Percentiles rank a stretch among this genome's conserved stretches.
Conservation (phyloP, 768 basidiomycete species). For the Macrocybe gigantea region DNA sequence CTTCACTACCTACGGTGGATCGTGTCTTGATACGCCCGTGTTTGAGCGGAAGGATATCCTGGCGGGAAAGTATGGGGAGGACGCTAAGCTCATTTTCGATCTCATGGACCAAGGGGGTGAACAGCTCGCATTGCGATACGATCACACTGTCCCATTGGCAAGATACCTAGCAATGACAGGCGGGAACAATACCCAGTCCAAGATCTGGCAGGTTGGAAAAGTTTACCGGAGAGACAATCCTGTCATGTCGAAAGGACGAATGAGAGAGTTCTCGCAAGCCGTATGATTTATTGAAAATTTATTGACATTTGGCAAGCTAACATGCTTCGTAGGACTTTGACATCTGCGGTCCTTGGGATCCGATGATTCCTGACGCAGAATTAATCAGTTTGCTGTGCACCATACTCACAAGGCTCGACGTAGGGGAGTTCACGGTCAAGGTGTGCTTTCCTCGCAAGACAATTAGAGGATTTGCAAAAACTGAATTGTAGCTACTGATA, state of each 20-base stretch:
- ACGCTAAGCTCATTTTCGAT: slow-evolving; percentile 96
- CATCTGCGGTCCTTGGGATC: slow-evolving; percentile 86
- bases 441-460: slow-evolving; percentile 25
- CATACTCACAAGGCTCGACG: slow-evolving; percentile 74
- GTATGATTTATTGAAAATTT: slow-evolving; percentile 32
- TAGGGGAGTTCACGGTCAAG: slow-evolving; percentile 95
- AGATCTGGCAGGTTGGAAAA: slow-evolving; percentile 98
- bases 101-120: slow-evolving; percentile 97
- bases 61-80: slow-evolving; percentile 96
- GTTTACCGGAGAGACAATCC: slow-evolving; percentile 96
- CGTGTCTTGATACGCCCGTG: slow-evolving; percentile 94
- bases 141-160: slow-evolving; percentile 96
- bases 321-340: slow-evolving; percentile 74
- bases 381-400: slow-evolving; percentile 78
- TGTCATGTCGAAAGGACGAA: slow-evolving; percentile 95
- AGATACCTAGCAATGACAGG: slow-evolving; percentile 94
- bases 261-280: slow-evolving; percentile 98
- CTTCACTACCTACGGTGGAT: slow-evolving; percentile 86
- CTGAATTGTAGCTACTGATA: slow-evolving; percentile 20
- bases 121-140: slow-evolving; percentile 89
- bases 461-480: not conserved
- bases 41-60: slow-evolving; percentile 97
- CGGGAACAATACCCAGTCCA: slow-evolving; percentile 65
- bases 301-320: not conserved
- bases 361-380: slow-evolving; percentile 98